Evolutionary conservation across 768 basidiomycete genomes (phyloP).

Genomic region (Suillus weaverae): DNA sequence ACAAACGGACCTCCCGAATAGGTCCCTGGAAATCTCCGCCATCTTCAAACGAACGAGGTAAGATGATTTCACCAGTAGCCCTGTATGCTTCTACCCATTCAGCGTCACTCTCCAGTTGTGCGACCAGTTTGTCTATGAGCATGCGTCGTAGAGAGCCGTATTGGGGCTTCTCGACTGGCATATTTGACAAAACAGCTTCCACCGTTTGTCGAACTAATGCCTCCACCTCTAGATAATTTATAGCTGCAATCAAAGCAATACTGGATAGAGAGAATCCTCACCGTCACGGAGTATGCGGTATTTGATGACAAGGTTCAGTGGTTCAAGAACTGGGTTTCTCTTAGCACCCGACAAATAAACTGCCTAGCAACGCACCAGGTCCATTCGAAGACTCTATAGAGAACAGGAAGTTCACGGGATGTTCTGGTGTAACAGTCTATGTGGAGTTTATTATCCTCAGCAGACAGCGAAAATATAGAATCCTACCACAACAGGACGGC

Average conservation of each 20-base stretch:
- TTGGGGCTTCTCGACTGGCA: slow-evolving; percentile 32
- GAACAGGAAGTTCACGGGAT: slow-evolving; percentile 80
- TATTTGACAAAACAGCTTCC: slow-evolving; percentile 40
- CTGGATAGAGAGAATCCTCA: slow-evolving; percentile 27
- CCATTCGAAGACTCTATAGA: slow-evolving; percentile 65
- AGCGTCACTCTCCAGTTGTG: slow-evolving; percentile 60
- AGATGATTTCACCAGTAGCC: slow-evolving; percentile 65
- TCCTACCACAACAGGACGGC: slow-evolving; percentile 48
- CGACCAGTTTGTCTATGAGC: slow-evolving; percentile 50
- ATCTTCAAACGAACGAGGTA: slow-evolving; percentile 44
- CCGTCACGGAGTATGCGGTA: slow-evolving; percentile 87
- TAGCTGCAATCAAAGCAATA: slow-evolving; percentile 10
- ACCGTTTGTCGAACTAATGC: slow-evolving; percentile 55
- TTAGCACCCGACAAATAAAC: slow-evolving; percentile 14
- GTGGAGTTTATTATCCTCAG: slow-evolving; percentile 6
- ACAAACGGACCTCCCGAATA: slow-evolving; percentile 32
- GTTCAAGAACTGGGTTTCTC: slow-evolving; percentile 53
- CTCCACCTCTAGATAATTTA: slow-evolving; percentile 58
- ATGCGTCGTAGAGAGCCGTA: slow-evolving; percentile 31
- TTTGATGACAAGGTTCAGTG: slow-evolving; percentile 60
- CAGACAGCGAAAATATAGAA: slow-evolving; percentile 3
- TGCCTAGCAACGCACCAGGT: slow-evolving; percentile 44
- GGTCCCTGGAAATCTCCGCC: slow-evolving; percentile 26
- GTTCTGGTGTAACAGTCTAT: slow-evolving; percentile 75
- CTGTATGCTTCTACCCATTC: slow-evolving; percentile 71